Conservation (phyloP, 441 rosid species). For the Pelargonium australe region DNA sequence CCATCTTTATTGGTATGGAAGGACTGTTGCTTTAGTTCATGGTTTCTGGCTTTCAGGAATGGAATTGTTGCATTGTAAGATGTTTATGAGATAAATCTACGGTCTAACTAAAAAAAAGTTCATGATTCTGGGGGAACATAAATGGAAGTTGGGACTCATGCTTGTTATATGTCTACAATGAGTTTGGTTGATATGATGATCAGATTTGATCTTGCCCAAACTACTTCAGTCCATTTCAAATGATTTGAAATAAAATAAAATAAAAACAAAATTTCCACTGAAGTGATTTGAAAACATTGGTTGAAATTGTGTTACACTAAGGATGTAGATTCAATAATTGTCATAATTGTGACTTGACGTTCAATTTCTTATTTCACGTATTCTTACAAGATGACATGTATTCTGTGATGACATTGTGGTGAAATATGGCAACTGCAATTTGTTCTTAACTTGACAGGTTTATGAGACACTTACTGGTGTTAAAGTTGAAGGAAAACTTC, state of each 20-base stretch:
- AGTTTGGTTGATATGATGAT: not conserved
- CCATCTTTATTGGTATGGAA: not conserved
- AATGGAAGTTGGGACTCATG: not conserved
- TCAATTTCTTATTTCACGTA: not conserved
- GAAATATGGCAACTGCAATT: not conserved
- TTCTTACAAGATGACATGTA: not conserved
- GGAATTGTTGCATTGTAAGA: not conserved
- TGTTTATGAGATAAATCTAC: not conserved
- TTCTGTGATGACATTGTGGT: not conserved
- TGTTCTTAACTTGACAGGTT: slow-evolving; percentile 38
- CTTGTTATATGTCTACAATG: not conserved
- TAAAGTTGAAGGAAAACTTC: slow-evolving; percentile 80
- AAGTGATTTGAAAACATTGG: not conserved
- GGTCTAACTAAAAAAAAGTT: not conserved
- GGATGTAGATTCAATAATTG: not conserved
- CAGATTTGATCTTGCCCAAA: not conserved
- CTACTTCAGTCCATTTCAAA: not conserved
- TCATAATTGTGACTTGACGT: not conserved
- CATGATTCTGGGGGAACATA: not conserved
- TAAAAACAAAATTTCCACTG: not conserved
- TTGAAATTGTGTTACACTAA: not conserved
- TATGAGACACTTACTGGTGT: slow-evolving; percentile 81
- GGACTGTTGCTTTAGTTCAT: slow-evolving; percentile 3
- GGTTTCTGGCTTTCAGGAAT: not conserved
- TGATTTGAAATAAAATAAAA: not conserved